Evolutionary conservation across 2,329 filamentous ascomycete genomes (phyloP), one percentile per base, ranked within the genome.

Genomic region (Coniochaeta ligniaria): DNA sequence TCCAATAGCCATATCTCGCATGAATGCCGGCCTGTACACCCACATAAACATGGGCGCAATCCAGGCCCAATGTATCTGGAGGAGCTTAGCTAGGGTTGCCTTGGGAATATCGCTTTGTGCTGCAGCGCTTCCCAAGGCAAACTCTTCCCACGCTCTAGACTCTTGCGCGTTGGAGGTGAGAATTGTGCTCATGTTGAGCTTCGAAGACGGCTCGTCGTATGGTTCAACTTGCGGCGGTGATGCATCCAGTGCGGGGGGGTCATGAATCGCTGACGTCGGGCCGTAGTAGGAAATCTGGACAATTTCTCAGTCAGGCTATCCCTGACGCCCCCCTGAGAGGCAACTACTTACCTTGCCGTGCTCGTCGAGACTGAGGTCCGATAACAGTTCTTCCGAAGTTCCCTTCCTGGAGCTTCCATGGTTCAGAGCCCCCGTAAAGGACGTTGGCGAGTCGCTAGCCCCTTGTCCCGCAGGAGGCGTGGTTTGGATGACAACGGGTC

Each of bases 11-110:
- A 71, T 71, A 60, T 71, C 68, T 17, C 68, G 64, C 47, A 68
- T 67, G 58, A 70, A 71, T 2, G 69, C 67, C 2, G 69, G 69
- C 7, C 68, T 63, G 59, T 71, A 70, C 16, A 71, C 66, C 63
- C 68, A 70, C 60, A 67, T 69, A 60, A 70, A 71, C 64, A 69
- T 67, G 22, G 68, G 69, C 33, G 63, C 58, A n/a, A 67, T 61
- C 67, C 67, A 68, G 16, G 62, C 62, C 66, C 67, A 67, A 60
- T 67, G 63, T 20, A 66, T 59, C 33, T 66, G 67, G n/a, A 68
- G 61, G 12, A 67, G 62, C 54, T 60, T 61, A 38, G 66, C 59
- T 28, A 69, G 58, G 20, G 65, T 57, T 2, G 57, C 38, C 5
- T 61, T 52, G 17, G 67, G 65, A 11, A 68, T 64, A 26, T 64